Base-by-base conservation (phyloP, 257 asterid genomes). In the Plantago major region DNA sequence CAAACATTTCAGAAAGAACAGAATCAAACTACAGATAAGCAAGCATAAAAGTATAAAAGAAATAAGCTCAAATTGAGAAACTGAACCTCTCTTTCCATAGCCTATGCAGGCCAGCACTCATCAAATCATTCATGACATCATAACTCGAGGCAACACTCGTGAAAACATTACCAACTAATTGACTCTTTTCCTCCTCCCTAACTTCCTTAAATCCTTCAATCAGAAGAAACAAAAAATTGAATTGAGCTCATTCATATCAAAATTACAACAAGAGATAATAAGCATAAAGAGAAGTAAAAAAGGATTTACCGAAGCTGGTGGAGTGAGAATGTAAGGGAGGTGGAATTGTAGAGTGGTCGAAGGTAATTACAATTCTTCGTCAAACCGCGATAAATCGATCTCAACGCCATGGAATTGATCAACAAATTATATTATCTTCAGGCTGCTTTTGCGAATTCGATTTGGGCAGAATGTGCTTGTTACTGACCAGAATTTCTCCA, bases 51-150 rank as follows among this genome's bases (percentile, higher is more conserved):
- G 53, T 26, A 33, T 10, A 53, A 55, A 26, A 57, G 40, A 14
- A 28, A 55, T 22, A 22, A 22, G 1, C 26, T 22, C 26, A 2
- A 22, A 22, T 22, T 2, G 26, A 22, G 26, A 22, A 22, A 50
- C n/a, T 33, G 33, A 69, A 92, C 99, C 90, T 87, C 53, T 89
- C 99, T 74, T 89, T 86, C 99, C 97, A 92, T 64, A 89, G 76
- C 70, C 97, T 85, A 65, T 92, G 97, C 60, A 89, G 70, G 43
- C 98, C 96, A 50, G 80, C 94, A 68, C 95, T 91, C 96, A 91
- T 92, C 64, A 89, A 64, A 74, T 92, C 99, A 79, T 92, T 92
- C 99, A 91, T 91, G 46, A 82, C 71, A 75, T 91, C 98, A 73
- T 91, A 88, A 75, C 56, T 88, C 33, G 98, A 84, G 26, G 96